phyloP scores from a whole-genome alignment of 768 basidiomycete species.

The Gyrodon lividus region DNA sequence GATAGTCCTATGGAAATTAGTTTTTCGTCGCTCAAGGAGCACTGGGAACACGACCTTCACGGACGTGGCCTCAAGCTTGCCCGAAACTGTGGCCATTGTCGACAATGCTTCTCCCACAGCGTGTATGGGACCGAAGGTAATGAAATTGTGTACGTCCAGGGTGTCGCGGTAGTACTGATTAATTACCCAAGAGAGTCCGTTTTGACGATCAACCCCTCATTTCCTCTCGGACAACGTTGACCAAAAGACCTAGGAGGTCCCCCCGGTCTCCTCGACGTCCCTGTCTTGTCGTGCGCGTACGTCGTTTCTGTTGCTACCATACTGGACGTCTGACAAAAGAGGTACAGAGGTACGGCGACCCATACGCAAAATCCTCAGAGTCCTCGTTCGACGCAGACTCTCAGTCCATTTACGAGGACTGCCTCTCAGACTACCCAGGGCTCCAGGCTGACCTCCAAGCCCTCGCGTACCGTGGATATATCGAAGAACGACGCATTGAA shows the following conservation, averaged over 20 bases:
- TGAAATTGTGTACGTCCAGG: neutral
- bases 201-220: constrained; percentile 27
- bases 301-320: neutral
- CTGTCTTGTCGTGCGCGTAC: constrained; percentile 28
- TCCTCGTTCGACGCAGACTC: constrained; percentile 12
- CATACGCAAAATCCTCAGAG: neutral
- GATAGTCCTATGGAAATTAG: constrained; percentile 20
- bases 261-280: constrained; percentile 21
- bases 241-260: constrained; percentile 14
- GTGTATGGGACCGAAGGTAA: constrained; percentile 18
- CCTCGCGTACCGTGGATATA: constrained; percentile 14
- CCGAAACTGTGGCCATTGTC: constrained; percentile 3
- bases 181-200: constrained; percentile 21
- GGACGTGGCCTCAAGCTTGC: constrained; percentile 3
- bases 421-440: constrained; percentile 19
- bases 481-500: constrained; percentile 5
- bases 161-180: neutral
- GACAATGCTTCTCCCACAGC: constrained; percentile 9
- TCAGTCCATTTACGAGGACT: constrained; percentile 30
- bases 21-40: constrained; percentile 6
- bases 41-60: neutral
- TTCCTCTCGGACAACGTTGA: constrained; percentile 18
- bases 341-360: constrained; percentile 14
- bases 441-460: constrained; percentile 18
- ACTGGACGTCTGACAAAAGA: constrained; percentile 1